phyloP scores from a whole-genome alignment of 1,284 basidiomycete genomes.

The Lentinula novae-zelandiae region DNA sequence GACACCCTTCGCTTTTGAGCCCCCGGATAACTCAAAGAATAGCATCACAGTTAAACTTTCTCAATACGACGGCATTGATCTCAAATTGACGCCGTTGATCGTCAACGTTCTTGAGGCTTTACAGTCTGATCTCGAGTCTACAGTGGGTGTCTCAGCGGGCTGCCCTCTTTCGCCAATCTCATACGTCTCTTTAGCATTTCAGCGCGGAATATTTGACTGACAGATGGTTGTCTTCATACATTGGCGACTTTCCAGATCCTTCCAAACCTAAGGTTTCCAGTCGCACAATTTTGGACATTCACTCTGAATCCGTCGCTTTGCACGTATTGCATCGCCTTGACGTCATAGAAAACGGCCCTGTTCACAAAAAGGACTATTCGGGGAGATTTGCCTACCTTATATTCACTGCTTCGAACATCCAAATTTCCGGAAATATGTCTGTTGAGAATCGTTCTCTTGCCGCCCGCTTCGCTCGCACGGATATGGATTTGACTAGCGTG shows the following conservation, averaged over 20 bases:
- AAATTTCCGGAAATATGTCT: slow-evolving; percentile 3
- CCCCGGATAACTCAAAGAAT: slow-evolving; percentile 11
- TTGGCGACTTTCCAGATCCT: slow-evolving; percentile 26
- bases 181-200: slow-evolving; percentile 24
- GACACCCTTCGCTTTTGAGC: background rate
- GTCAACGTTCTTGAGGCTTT: slow-evolving; percentile 33
- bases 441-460: background rate
- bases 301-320: slow-evolving; percentile 28
- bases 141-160: slow-evolving; percentile 29
- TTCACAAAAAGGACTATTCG: background rate
- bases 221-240: slow-evolving; percentile 35
- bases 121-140: slow-evolving; percentile 38
- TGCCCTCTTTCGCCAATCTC: background rate
- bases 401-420: background rate
- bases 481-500: slow-evolving; percentile 1
- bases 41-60: slow-evolving; percentile 32
- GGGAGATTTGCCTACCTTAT: slow-evolving; percentile 3
- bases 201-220: slow-evolving; percentile 49
- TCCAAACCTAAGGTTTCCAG: slow-evolving; percentile 14
- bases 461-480: background rate
- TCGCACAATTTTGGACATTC: slow-evolving; percentile 29
- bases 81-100: slow-evolving; percentile 45
- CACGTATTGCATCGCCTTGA: slow-evolving; percentile 30
- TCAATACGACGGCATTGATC: slow-evolving; percentile 28
- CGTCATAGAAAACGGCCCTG: background rate